phyloP scores from a whole-genome alignment of 2,329 filamentous ascomycete genomes.

The Myriosclerotinia scirpicola region DNA sequence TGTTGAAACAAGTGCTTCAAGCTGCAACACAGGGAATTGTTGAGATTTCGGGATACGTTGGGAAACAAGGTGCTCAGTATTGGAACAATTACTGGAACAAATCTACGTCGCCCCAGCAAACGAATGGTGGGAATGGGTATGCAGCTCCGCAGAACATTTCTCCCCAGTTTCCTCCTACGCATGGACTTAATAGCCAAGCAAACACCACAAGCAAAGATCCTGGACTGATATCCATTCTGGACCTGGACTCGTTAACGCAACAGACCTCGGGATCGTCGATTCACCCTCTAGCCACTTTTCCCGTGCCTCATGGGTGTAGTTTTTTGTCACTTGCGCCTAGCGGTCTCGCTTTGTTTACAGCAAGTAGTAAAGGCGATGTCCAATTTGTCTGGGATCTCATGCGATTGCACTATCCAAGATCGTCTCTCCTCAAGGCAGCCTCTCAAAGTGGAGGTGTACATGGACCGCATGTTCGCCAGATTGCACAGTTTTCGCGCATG shows the following conservation, averaged over 20 bases:
- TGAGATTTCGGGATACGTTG: constrained; percentile 71
- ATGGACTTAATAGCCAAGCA: constrained; percentile 59
- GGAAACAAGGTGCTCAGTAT: constrained; percentile 72
- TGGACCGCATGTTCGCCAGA: constrained; percentile 70
- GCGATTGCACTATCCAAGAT: constrained; percentile 61
- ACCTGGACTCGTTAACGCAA: constrained; percentile 60
- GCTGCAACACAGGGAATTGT: constrained; percentile 78
- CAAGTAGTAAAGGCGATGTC: constrained; percentile 80
- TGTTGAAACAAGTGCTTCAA: constrained; percentile 75
- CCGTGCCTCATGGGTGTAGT: constrained; percentile 71
- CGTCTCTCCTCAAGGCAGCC: constrained; percentile 57
- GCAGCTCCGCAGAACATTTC: constrained; percentile 36
- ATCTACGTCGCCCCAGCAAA: constrained; percentile 46
- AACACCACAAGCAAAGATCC: constrained; percentile 59
- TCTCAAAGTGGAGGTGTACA: constrained; percentile 43
- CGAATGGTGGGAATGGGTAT: constrained; percentile 44
- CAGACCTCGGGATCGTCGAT: constrained; percentile 47
- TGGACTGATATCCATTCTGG: constrained; percentile 72
- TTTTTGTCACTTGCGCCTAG: constrained; percentile 76
- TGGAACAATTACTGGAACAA: constrained; percentile 82
- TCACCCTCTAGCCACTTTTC: constrained; percentile 70
- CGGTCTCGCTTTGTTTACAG: constrained; percentile 72
- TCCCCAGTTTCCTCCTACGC: constrained; percentile 71
- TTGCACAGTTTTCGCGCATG: constrained; percentile 86
- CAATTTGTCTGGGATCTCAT: constrained; percentile 81